A percentile compares a stretch with the other conserved stretches of the same genome.
phyloP scores from a whole-genome alignment of 345 rosid species.

The Citrus unshiu region DNA sequence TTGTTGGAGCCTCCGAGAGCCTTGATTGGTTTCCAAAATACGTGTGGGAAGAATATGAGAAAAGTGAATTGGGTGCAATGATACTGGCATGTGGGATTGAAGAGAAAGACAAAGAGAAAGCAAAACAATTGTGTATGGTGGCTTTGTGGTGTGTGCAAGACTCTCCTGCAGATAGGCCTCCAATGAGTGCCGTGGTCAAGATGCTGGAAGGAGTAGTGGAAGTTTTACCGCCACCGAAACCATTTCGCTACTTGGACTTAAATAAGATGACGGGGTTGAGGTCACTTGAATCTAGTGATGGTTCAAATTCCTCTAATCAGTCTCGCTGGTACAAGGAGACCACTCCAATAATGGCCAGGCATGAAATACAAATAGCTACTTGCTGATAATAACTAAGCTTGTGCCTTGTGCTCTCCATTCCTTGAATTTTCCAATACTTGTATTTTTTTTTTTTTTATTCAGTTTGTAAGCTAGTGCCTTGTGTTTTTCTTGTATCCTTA shows the following conservation, averaged over 20 bases:
- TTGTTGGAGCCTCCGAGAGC: not conserved
- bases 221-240: constrained; percentile 12
- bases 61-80: not conserved
- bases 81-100: constrained; percentile 14
- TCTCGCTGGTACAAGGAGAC: constrained; percentile 17
- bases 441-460: too few species aligned
- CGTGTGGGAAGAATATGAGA: constrained; percentile 15
- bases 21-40: constrained; percentile 18
- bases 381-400: not conserved
- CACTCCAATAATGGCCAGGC: constrained; percentile 13
- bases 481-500: not conserved
- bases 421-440: not conserved
- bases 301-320: not conserved
- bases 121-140: constrained; percentile 6
- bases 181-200: constrained; percentile 27
- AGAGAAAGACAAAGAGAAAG: constrained; percentile 16
- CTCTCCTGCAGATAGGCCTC: constrained; percentile 21
- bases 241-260: constrained; percentile 25
- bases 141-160: constrained; percentile 24
- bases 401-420: not conserved
- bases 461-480: not conserved
- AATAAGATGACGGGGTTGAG: not conserved
- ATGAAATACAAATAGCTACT: constrained; percentile 8
- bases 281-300: not conserved
- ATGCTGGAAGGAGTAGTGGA: constrained; percentile 32